Base-by-base conservation (phyloP, 2,329 filamentous ascomycete species). In the Exophiala sideris region DNA sequence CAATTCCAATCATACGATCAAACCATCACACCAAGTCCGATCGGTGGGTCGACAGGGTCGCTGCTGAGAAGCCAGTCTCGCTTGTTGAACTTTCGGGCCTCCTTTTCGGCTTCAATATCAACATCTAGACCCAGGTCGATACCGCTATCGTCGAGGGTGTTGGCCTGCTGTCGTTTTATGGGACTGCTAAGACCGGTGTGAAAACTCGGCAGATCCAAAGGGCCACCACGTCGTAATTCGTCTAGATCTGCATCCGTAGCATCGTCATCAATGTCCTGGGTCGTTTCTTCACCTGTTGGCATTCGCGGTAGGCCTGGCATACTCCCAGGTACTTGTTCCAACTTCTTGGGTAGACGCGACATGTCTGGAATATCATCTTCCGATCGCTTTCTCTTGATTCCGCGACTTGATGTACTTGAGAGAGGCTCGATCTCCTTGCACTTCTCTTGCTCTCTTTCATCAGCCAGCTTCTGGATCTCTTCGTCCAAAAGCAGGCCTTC, bases 71-170 rank as follows among this genome's bases (percentile, higher is more conserved):
- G 57, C 62, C 62, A 64, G 45, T 64, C 62, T 52, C 58, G 49
- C 54, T 62, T 62, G 50, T 62, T 61, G 51, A 61, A 62, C 34
- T 59, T 58, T 40, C 56, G 59, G 32, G 60, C 62, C 38, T 64
- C 61, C 45, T 62, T 64, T 38, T 62, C 60, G 3, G 56, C 59
- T 40, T 61, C 60, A 3, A 58, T 94, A 45, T 63, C 61, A 11
- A 64, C 46, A 38, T 59, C 60, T 24, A 64, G 53, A 4, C 61
- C 61, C 12, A 60, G 54, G 29, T 57, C 57, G 46, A 64, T 64
- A 10, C 62, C 62, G 45, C 58, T 62, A 41, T 64, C 62, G 39
- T 64, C 62, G 16, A 54, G 50, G 7, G 46, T 16, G 10, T 57
- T 32, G 10, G 40, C 49, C 33, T 41, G 41, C 32, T 36, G 48